Percentiles rank a stretch among this genome's conserved stretches.
phyloP scores from a whole-genome alignment of 129 eudicot species.

The Apium graveolens region DNA sequence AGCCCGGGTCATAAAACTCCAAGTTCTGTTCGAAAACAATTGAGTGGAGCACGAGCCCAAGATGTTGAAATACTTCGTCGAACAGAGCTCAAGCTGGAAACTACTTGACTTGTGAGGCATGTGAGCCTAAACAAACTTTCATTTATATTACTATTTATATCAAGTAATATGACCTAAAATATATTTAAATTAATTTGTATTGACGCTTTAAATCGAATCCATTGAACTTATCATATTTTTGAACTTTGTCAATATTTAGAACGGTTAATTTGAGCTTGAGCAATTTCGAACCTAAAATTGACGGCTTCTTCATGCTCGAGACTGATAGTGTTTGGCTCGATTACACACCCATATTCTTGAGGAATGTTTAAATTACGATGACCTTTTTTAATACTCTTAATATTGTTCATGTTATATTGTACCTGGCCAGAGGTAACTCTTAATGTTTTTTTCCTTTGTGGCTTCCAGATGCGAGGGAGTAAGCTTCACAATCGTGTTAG shows the following conservation, averaged over 20 bases:
- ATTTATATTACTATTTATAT: no score
- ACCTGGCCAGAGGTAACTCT: constrained; percentile 1
- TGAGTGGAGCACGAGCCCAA: not conserved
- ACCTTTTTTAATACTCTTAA: not conserved
- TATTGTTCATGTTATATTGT: not conserved
- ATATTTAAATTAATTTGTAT: no score
- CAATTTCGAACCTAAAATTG: no score
- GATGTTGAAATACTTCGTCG: not conserved
- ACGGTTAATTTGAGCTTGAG: not conserved
- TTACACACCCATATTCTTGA: no score
- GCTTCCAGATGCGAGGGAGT: constrained; percentile 82
- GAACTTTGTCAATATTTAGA: not conserved
- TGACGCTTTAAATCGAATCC: not conserved
- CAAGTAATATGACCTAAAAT: not conserved
- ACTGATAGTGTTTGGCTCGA: not conserved
- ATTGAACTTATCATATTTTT: not conserved
- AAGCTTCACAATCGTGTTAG: constrained; percentile 92
- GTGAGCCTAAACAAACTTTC: not conserved
- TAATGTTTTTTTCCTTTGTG: constrained; percentile 5
- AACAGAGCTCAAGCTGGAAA: not conserved
- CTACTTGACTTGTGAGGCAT: not conserved
- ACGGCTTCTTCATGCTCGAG: no score
- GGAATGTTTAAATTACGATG: not conserved
- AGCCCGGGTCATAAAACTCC: not conserved
- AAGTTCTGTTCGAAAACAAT: not conserved